These are phyloP conservation scores for Mimosa bimucronata DNA, from an alignment of 306 rosid genomes.

Conservation along the genomic window DNA sequence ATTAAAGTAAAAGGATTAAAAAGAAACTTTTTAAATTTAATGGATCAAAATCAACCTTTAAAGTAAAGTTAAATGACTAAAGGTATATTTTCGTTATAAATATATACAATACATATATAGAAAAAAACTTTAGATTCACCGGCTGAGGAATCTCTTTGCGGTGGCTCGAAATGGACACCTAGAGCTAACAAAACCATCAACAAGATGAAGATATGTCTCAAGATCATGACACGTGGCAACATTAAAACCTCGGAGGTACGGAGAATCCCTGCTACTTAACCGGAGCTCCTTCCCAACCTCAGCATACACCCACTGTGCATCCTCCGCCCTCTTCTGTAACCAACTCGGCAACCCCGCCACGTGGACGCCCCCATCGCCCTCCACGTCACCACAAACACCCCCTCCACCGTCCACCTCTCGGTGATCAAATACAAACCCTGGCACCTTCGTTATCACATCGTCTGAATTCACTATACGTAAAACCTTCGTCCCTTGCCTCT, in stretches of 20 bases:
- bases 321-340: conserved; percentile 51
- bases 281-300: conserved; percentile 76
- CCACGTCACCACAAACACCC: not conserved
- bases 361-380: not conserved
- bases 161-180: conserved; percentile 47
- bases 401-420: not conserved
- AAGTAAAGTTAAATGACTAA: too few relatives aligned
- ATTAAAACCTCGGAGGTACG: conserved; percentile 44
- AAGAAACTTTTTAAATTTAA: too few relatives aligned
- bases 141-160: conserved; percentile 17
- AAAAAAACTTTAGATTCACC: not conserved
- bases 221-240: conserved; percentile 72
- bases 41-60: too few relatives aligned
- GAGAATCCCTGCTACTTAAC: conserved; percentile 58
- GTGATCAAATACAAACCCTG: conserved; percentile 60
- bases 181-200: conserved; percentile 58
- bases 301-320: conserved; percentile 60
- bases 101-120: not conserved
- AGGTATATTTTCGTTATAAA: not conserved
- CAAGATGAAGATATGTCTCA: conserved; percentile 68
- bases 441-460: conserved; percentile 65
- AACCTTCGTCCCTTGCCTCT: conserved; percentile 54
- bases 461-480: conserved; percentile 73
- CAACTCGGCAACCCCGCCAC: conserved; percentile 44
- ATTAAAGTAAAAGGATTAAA: too few relatives aligned